These are phyloP conservation scores for Naganishia sp. DNA, from an alignment of 1,284 basidiomycete species.

Conservation along the genomic window DNA sequence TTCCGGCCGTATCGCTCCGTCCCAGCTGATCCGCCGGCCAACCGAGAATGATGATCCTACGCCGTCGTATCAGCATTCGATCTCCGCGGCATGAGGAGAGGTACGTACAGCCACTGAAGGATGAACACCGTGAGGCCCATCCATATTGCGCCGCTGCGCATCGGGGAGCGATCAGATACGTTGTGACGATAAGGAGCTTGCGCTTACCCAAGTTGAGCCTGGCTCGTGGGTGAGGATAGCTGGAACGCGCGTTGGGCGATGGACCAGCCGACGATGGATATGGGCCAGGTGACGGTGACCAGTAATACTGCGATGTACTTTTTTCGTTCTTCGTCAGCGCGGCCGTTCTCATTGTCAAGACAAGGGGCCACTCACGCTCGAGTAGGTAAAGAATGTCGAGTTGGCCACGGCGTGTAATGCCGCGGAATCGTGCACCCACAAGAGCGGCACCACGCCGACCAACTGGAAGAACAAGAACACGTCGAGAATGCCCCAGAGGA, in stretches of 20 bases:
- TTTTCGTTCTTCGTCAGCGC: background rate
- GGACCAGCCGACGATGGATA: conserved; percentile 52
- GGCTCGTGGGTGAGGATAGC: conserved; percentile 28
- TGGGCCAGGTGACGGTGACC: conserved; percentile 43
- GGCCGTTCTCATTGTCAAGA: no score
- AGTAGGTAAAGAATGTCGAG: conserved; percentile 43
- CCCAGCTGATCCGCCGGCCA: conserved; percentile 50
- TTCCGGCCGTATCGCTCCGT: conserved; percentile 28
- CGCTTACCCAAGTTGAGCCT: conserved; percentile 39
- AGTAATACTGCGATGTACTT: conserved; percentile 36
- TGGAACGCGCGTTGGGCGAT: conserved; percentile 45
- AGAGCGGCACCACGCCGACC: conserved; percentile 44
- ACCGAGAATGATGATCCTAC: conserved; percentile 41
- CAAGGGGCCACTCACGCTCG: conserved; percentile 35
- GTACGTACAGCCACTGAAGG: conserved; percentile 43
- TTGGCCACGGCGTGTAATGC: conserved; percentile 47
- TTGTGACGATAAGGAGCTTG: background rate
- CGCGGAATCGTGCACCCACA: conserved; percentile 45
- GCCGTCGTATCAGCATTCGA: background rate
- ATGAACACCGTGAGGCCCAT: conserved; percentile 46
- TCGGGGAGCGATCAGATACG: background rate
- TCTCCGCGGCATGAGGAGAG: background rate
- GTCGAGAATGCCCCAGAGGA: conserved; percentile 46
- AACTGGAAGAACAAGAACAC: conserved; percentile 45
- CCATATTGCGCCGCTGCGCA: conserved; percentile 42